Evolutionary conservation across 2,329 filamentous ascomycete genomes (phyloP).

Genomic region (Aspergillus sp.): DNA sequence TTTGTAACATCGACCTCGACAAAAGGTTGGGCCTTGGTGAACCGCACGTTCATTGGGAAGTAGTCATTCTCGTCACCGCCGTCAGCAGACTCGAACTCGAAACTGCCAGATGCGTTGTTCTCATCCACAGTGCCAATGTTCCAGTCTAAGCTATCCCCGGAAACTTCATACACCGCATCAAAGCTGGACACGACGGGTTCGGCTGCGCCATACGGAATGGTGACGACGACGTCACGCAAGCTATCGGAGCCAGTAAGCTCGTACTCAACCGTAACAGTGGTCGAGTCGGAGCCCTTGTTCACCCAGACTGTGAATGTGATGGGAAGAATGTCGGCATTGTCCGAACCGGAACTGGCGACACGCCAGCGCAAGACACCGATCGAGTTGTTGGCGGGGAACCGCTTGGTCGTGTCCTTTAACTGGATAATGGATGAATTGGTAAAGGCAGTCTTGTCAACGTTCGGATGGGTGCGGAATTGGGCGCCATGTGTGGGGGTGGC

Average conservation of each 20-base stretch:
- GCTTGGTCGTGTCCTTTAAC: slow-evolving; percentile 77
- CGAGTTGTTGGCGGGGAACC: slow-evolving; percentile 89
- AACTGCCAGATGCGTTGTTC: slow-evolving; percentile 74
- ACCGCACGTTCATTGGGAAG: slow-evolving; percentile 92
- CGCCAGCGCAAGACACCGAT: slow-evolving; percentile 93
- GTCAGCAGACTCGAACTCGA: slow-evolving; percentile 87
- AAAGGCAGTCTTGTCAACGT: slow-evolving; percentile 86
- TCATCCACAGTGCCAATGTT: slow-evolving; percentile 79
- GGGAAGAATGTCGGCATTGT: slow-evolving; percentile 73
- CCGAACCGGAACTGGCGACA: slow-evolving; percentile 65
- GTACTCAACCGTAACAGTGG: slow-evolving; percentile 90
- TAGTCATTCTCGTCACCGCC: slow-evolving; percentile 88
- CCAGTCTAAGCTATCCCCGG: slow-evolving; percentile 90
- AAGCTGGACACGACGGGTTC: slow-evolving; percentile 89
- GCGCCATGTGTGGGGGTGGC: slow-evolving; percentile 73
- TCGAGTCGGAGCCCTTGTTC: slow-evolving; percentile 76
- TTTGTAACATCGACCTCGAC: slow-evolving; percentile 76
- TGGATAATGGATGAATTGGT: slow-evolving; percentile 77
- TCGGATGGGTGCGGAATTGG: slow-evolving; percentile 92
- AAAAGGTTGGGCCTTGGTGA: slow-evolving; percentile 78
- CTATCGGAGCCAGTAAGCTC: slow-evolving; percentile 76
- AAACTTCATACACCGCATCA: slow-evolving; percentile 89
- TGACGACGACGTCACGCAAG: slow-evolving; percentile 76
- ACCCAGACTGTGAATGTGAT: slow-evolving; percentile 98
- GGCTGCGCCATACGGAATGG: slow-evolving; percentile 75